These are phyloP conservation scores for Microbotryum scabiosae DNA, from an alignment of 1,284 basidiomycete genomes.

Conservation along the genomic window DNA sequence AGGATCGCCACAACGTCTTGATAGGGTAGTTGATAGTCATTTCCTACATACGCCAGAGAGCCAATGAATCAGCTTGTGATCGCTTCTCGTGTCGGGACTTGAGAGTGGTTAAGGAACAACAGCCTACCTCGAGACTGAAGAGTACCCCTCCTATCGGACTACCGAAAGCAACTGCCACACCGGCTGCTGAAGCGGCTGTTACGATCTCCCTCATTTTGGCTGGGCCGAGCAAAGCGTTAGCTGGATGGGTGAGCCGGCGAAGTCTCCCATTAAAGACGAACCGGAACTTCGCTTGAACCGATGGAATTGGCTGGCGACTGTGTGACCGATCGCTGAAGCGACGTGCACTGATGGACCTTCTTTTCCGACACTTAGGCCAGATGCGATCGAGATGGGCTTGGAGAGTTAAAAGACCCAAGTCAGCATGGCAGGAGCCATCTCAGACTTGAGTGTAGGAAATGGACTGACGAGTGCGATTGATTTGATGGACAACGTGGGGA, in stretches of 20 bases:
- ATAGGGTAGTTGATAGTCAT: conserved; percentile 97
- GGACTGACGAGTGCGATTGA: conserved; percentile 70
- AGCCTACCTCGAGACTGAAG: conserved; percentile 57
- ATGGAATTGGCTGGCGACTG: conserved; percentile 72
- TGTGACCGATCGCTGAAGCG: conserved; percentile 83
- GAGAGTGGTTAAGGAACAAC: neutral
- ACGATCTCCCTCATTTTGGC: conserved; percentile 93
- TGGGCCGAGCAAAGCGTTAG: conserved; percentile 35
- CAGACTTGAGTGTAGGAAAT: neutral
- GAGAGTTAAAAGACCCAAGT: conserved; percentile 10
- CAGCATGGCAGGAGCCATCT: neutral
- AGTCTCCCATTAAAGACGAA: conserved; percentile 35
- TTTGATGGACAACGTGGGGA: conserved; percentile 84
- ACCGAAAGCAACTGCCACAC: conserved; percentile 95
- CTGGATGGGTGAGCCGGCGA: neutral
- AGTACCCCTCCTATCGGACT: conserved; percentile 95
- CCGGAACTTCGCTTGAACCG: conserved; percentile 81
- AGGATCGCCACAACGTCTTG: conserved; percentile 96
- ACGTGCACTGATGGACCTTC: conserved; percentile 98
- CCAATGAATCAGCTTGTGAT: neutral
- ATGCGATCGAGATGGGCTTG: conserved; percentile 93
- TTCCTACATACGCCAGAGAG: conserved; percentile 52
- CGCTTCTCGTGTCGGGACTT: neutral
- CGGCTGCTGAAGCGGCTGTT: conserved; percentile 91
- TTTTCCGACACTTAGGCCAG: conserved; percentile 93